Conservation (phyloP, 768 basidiomycete species). For the Boletus sp. region DNA sequence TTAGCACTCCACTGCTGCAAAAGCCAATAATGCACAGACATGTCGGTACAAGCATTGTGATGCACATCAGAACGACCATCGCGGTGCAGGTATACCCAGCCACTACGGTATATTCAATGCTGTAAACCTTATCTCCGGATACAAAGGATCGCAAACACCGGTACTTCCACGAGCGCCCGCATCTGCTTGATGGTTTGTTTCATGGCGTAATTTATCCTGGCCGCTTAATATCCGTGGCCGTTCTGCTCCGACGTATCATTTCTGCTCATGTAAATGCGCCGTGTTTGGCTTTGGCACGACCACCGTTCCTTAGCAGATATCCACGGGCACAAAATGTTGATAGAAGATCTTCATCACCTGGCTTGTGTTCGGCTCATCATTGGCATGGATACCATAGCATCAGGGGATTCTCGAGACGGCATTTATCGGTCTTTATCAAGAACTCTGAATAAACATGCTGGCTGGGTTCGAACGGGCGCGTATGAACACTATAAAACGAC, state of each 20-base stretch:
- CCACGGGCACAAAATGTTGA: neutral
- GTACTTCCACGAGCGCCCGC: neutral
- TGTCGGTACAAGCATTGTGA: neutral
- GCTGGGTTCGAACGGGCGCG: neutral
- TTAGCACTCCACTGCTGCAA: neutral
- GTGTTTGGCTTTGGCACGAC: neutral
- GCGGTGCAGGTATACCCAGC: neutral
- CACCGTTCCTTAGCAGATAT: neutral
- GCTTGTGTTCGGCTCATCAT: neutral
- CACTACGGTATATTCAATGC: neutral
- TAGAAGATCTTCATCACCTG: neutral
- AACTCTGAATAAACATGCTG: neutral
- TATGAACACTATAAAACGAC: neutral
- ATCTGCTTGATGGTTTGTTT: neutral
- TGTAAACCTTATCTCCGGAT: neutral
- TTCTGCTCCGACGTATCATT: neutral
- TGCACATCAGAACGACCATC: neutral
- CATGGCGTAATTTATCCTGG: neutral
- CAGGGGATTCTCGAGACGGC: neutral
- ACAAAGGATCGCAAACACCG: constrained; percentile 5
- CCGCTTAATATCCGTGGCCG: constrained; percentile 40
- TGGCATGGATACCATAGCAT: neutral
- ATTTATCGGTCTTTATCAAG: neutral
- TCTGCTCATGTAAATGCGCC: neutral
- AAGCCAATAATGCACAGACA: neutral